phyloP scores from a whole-genome alignment of 805 yeast species.

The Hanseniaspora jakobsenii region DNA sequence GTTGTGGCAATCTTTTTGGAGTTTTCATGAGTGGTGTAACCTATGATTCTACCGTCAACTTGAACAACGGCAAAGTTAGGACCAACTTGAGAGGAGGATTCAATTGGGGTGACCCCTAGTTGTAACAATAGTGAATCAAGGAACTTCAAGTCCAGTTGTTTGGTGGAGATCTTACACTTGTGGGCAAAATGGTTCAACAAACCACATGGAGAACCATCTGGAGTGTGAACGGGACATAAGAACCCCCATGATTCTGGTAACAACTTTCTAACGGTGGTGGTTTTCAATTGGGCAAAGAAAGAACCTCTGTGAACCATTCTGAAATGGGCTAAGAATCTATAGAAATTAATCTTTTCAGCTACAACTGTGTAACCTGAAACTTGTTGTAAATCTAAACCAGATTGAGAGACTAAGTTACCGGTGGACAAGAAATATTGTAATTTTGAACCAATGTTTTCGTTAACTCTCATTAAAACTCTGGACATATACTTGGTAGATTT shows the following conservation, averaged over 20 bases:
- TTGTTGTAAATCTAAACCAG: slow-evolving; percentile 95
- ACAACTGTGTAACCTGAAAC: slow-evolving; percentile 97
- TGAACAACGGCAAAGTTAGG: slow-evolving; percentile 83
- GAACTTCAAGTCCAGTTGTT: slow-evolving; percentile 56
- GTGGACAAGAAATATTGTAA: slow-evolving; percentile 89
- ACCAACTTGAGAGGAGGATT: slow-evolving; percentile 69
- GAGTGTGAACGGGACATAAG: slow-evolving; percentile 97
- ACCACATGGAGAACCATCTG: slow-evolving; percentile 99
- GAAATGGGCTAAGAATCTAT: slow-evolving; percentile 95
- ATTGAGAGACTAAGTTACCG: slow-evolving; percentile 92
- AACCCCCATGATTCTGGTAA: slow-evolving; percentile 99
- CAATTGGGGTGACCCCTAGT: slow-evolving; percentile 70
- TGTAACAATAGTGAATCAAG: slow-evolving; percentile 55
- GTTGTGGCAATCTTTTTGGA: slow-evolving; percentile 82
- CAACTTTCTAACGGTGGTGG: slow-evolving; percentile 91
- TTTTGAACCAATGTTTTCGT: slow-evolving; percentile 90
- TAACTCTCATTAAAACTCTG: slow-evolving; percentile 63
- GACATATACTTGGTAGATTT: slow-evolving; percentile 71
- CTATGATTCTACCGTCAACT: slow-evolving; percentile 80
- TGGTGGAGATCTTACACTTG: slow-evolving; percentile 78
- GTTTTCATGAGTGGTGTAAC: slow-evolving; percentile 87
- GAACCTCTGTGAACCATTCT: slow-evolving; percentile 99
- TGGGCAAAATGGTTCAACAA: slow-evolving; percentile 91
- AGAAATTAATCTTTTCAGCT: slow-evolving; percentile 94
- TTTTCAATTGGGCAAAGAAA: slow-evolving; percentile 93